Evolutionary conservation across 2,329 filamentous ascomycete genomes (phyloP).

Genomic region (Thelonectria blattea): DNA sequence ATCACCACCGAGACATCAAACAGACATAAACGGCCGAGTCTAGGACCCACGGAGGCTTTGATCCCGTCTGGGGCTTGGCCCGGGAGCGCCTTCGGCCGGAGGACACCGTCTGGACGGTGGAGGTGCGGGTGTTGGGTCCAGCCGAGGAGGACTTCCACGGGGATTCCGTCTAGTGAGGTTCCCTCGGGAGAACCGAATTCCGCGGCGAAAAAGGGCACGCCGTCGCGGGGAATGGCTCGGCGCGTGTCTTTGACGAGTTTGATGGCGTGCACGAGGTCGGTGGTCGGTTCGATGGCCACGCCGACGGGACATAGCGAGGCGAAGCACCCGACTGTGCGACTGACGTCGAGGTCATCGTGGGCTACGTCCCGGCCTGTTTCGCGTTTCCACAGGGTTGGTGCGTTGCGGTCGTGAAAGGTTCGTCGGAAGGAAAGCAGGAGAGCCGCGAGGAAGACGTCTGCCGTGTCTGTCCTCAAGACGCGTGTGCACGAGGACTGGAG

Average conservation of each 20-base stretch:
- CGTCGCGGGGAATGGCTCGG: conserved; percentile 50
- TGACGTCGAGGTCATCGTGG: conserved; percentile 56
- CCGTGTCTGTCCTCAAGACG: conserved; percentile 57
- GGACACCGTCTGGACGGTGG: conserved; percentile 54
- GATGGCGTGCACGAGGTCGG: conserved; percentile 58
- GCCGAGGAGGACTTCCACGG: conserved; percentile 65
- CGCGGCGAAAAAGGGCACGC: conserved; percentile 57
- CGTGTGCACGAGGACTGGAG: conserved; percentile 52
- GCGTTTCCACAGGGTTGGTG: conserved; percentile 61
- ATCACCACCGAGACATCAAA: conserved; percentile 58
- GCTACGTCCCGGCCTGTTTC: conserved; percentile 55
- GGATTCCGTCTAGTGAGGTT: conserved; percentile 46
- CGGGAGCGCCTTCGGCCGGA: conserved; percentile 53
- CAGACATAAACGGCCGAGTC: conserved; percentile 55
- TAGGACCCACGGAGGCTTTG: conserved; percentile 52
- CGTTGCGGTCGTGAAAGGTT: conserved; percentile 57
- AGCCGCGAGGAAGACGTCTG: conserved; percentile 61
- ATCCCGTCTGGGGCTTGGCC: conserved; percentile 46
- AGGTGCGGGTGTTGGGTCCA: conserved; percentile 59
- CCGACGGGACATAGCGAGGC: conserved; percentile 61
- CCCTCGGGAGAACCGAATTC: conserved; percentile 46
- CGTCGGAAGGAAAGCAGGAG: conserved; percentile 62
- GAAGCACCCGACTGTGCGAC: conserved; percentile 66
- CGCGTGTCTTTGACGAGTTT: conserved; percentile 61
- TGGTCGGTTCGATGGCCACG: conserved; percentile 49